phyloP scores from a whole-genome alignment of 2,329 filamentous ascomycete species.

The Aureobasidium subglaciale region DNA sequence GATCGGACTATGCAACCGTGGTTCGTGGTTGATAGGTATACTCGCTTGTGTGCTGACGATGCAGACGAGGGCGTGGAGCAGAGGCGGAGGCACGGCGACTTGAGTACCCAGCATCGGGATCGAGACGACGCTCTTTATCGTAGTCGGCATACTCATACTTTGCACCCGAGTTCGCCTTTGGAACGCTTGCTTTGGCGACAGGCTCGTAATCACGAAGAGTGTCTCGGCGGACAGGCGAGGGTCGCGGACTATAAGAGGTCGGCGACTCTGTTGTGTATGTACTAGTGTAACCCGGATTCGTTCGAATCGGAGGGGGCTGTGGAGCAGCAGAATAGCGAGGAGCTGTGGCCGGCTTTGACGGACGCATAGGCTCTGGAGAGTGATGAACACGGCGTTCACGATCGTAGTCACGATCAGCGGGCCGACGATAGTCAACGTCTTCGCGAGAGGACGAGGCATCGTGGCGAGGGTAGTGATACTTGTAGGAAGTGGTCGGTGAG shows the following conservation, averaged over 20 bases:
- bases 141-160: conserved; percentile 3
- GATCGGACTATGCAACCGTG: neutral
- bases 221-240: conserved; percentile 2
- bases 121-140: neutral
- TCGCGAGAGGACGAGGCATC: conserved; percentile 22
- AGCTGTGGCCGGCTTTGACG: neutral
- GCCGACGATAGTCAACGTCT: conserved; percentile 23
- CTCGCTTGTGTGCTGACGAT: neutral
- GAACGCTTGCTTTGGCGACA: neutral
- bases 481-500: conserved; percentile 13
- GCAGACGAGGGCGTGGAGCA: neutral
- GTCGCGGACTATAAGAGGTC: neutral
- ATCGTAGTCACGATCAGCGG: conserved; percentile 8
- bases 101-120: neutral
- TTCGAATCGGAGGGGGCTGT: conserved; percentile 9
- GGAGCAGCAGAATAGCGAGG: conserved; percentile 2
- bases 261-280: conserved; percentile 10
- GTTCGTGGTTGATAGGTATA: neutral
- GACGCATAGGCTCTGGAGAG: conserved; percentile 1
- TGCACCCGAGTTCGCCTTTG: neutral
- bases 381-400: conserved; percentile 5
- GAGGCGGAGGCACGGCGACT: neutral
- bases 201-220: neutral
- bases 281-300: neutral
- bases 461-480: conserved; percentile 22